phyloP scores from a whole-genome alignment of 371 early-diverging fungal species.

The Apophysomyces variabilis region DNA sequence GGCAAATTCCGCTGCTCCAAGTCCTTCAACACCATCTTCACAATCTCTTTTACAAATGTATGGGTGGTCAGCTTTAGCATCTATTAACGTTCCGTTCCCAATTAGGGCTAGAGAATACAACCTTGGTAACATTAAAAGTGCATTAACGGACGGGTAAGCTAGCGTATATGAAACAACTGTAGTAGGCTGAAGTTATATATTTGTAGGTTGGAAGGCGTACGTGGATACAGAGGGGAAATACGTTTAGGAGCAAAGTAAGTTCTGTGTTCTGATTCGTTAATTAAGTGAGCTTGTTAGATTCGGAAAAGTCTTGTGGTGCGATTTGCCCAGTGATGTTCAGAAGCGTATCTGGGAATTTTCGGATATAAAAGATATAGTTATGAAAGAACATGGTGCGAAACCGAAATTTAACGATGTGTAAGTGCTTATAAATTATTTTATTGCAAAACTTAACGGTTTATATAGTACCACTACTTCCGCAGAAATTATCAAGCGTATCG shows the following conservation, averaged over 20 bases:
- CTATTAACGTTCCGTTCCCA: background rate
- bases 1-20: slow-evolving; percentile 3
- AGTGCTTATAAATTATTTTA: slow-evolving; percentile 9
- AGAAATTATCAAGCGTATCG: slow-evolving; percentile 27
- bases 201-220: slow-evolving; percentile 33
- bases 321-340: slow-evolving; percentile 24
- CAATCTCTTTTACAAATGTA: slow-evolving; percentile 17
- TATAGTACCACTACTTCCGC: slow-evolving; percentile 38
- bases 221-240: slow-evolving; percentile 47
- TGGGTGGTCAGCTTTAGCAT: background rate
- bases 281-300: slow-evolving; percentile 26
- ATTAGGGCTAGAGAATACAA: slow-evolving; percentile 41
- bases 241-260: slow-evolving; percentile 44
- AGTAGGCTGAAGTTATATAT: background rate
- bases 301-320: slow-evolving; percentile 51
- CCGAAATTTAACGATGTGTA: slow-evolving; percentile 50
- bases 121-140: slow-evolving; percentile 33
- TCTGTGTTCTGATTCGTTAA: background rate
- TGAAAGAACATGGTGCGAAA: slow-evolving; percentile 35
- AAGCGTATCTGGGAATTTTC: slow-evolving; percentile 40
- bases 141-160: slow-evolving; percentile 34
- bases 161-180: background rate
- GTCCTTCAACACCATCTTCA: background rate
- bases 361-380: slow-evolving; percentile 45
- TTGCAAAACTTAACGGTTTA: background rate